These are phyloP conservation scores for Aleurites moluccanus DNA, from an alignment of 441 rosid genomes.

Conservation along the genomic window DNA sequence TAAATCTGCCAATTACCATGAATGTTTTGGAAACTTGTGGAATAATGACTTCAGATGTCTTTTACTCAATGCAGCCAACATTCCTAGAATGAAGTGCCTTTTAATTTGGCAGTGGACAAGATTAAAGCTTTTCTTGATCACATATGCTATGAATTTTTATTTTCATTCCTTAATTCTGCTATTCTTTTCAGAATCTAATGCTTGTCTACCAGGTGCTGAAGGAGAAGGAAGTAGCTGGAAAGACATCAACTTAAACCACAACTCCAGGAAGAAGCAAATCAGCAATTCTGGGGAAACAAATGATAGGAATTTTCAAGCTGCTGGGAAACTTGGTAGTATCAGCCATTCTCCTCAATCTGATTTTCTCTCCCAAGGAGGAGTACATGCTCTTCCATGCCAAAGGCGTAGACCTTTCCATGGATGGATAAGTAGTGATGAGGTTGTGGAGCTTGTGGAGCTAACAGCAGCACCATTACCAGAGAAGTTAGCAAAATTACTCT, in stretches of 20 bases:
- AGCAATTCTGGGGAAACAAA: neutral
- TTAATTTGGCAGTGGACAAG: neutral
- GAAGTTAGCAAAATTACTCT: slow-evolving; percentile 17
- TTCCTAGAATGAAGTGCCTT: neutral
- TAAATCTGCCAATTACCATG: neutral
- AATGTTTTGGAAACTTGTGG: neutral
- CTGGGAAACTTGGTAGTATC: neutral
- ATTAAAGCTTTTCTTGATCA: neutral
- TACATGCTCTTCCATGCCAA: neutral
- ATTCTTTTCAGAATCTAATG: neutral
- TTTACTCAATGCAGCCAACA: neutral
- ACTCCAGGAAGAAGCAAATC: neutral
- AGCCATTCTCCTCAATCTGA: slow-evolving; percentile 6
- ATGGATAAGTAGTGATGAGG: slow-evolving; percentile 35
- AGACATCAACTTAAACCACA: neutral
- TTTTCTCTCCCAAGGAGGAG: neutral
- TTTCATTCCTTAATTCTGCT: neutral
- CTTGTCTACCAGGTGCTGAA: neutral
- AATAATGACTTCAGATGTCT: neutral
- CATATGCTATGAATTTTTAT: neutral
- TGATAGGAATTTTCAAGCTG: neutral
- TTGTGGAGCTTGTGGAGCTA: slow-evolving; percentile 25
- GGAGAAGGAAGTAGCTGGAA: slow-evolving; percentile 13
- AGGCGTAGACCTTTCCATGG: slow-evolving; percentile 33
- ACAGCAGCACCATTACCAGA: slow-evolving; percentile 28